Percentiles rank a stretch among this genome's conserved stretches.
phyloP scores from a whole-genome alignment of 306 rosid species.

The Biancaea sappan region DNA sequence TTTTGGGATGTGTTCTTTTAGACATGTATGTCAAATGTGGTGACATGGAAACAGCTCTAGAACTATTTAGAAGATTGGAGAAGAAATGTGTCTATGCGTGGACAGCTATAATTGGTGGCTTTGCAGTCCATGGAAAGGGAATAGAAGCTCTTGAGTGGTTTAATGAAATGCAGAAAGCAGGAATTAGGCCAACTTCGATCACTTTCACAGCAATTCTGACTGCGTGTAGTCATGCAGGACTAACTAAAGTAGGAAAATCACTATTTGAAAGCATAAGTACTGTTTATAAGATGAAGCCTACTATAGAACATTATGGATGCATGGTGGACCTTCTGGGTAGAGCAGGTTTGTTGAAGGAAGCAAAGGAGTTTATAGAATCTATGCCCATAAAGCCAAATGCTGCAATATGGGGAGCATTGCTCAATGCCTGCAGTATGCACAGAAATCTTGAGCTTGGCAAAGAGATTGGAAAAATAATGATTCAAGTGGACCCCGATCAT shows the following conservation, averaged over 20 bases:
- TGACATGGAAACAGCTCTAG: constrained; percentile 50
- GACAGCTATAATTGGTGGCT: constrained; percentile 62
- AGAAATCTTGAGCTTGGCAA: constrained; percentile 52
- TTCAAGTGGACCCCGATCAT: constrained; percentile 53
- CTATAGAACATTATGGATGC: constrained; percentile 61
- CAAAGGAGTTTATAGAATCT: constrained; percentile 49
- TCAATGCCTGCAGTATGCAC: constrained; percentile 55
- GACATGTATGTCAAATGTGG: constrained; percentile 68
- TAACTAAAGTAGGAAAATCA: constrained; percentile 52
- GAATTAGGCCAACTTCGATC: constrained; percentile 48
- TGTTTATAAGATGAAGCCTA: constrained; percentile 47
- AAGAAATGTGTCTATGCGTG: constrained; percentile 50
- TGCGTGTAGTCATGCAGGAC: constrained; percentile 66
- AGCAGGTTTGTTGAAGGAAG: constrained; percentile 56
- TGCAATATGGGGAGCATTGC: constrained; percentile 63
- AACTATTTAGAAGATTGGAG: constrained; percentile 42
- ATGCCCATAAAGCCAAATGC: constrained; percentile 64
- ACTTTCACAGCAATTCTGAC: constrained; percentile 58
- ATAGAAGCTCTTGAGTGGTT: constrained; percentile 61
- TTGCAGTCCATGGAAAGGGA: constrained; percentile 58
- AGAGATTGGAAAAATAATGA: constrained; percentile 51
- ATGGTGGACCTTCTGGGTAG: constrained; percentile 68
- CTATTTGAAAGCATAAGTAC: constrained; percentile 45
- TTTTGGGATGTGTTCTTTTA: constrained; percentile 53
- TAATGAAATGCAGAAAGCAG: constrained; percentile 47